Evolutionary conservation across 495 filamentous ascomycete genomes (phyloP).

Genomic region (Penicillium fimorum): DNA sequence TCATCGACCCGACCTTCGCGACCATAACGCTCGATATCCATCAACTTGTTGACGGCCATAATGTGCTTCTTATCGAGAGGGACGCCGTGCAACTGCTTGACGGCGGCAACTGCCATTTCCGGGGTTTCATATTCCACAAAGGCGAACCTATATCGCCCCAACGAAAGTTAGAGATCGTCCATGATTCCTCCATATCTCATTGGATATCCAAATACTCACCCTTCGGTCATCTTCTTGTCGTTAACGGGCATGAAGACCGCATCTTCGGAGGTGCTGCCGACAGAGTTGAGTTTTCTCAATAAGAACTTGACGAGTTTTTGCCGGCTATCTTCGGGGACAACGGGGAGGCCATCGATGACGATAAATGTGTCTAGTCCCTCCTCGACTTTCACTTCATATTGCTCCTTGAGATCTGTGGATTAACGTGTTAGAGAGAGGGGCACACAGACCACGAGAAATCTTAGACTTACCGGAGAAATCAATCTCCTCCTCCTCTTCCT

Average conservation of each 20-base stretch:
- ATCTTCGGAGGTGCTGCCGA: constrained; percentile 82
- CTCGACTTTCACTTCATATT: constrained; percentile 92
- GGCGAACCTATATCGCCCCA: constrained; percentile 60
- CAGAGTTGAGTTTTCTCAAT: constrained; percentile 80
- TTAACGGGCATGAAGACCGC: constrained; percentile 89
- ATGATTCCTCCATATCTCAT: constrained; percentile 16
- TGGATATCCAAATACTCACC: constrained; percentile 52
- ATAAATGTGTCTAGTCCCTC: constrained; percentile 95
- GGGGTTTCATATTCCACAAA: constrained; percentile 96
- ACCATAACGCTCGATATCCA: constrained; percentile 94
- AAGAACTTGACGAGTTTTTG: constrained; percentile 93
- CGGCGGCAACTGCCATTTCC: constrained; percentile 83
- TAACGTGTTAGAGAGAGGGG: constrained; percentile 35
- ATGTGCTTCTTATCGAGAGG: constrained; percentile 95
- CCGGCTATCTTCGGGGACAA: constrained; percentile 77
- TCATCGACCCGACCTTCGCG: constrained; percentile 91
- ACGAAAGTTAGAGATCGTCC: constrained; percentile 5
- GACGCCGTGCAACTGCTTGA: constrained; percentile 76
- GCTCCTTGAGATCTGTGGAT: constrained; percentile 72
- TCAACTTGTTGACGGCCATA: constrained; percentile 93
- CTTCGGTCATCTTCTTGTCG: constrained; percentile 75
- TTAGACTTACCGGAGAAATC: constrained; percentile 72
- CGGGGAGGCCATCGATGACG: constrained; percentile 88
- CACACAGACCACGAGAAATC: constrained; percentile 20
- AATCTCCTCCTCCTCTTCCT: constrained; percentile 87